Evolutionary conservation across 2,329 filamentous ascomycete species (phyloP).

Genomic region (Aureobasidium musti): DNA sequence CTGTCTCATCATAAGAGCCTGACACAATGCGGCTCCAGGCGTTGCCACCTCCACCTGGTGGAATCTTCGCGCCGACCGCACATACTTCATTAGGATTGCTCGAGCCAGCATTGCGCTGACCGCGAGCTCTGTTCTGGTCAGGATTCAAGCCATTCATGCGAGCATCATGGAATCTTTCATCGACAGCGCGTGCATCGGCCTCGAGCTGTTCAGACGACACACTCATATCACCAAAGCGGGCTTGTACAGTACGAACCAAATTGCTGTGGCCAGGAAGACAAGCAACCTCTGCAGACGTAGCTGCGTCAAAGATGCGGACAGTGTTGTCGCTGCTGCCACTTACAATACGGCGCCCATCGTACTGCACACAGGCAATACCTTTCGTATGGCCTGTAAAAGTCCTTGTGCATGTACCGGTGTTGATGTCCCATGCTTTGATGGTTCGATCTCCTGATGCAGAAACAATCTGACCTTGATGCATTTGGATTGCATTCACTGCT

Average conservation of each 20-base stretch:
- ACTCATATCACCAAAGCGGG: slow-evolving; percentile 85
- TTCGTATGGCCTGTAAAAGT: slow-evolving; percentile 88
- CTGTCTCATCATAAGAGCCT: slow-evolving; percentile 92
- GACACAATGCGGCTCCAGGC: slow-evolving; percentile 94
- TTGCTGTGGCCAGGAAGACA: slow-evolving; percentile 79
- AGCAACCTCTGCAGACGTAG: slow-evolving; percentile 83
- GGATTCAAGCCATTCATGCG: slow-evolving; percentile 50
- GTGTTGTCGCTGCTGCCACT: slow-evolving; percentile 96
- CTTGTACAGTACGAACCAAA: slow-evolving; percentile 91
- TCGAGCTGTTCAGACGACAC: slow-evolving; percentile 75
- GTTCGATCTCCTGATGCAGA: slow-evolving; percentile 92
- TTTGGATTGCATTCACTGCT: slow-evolving; percentile 94
- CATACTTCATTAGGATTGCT: slow-evolving; percentile 73
- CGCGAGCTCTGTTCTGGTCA: slow-evolving; percentile 40
- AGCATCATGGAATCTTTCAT: slow-evolving; percentile 69
- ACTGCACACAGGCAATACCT: slow-evolving; percentile 96
- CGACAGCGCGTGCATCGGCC: slow-evolving; percentile 70
- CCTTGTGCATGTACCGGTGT: slow-evolving; percentile 70
- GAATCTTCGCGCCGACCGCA: slow-evolving; percentile 80
- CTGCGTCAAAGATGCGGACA: slow-evolving; percentile 89
- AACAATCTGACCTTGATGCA: slow-evolving; percentile 81
- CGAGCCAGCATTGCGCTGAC: slow-evolving; percentile 67
- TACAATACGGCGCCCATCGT: slow-evolving; percentile 88
- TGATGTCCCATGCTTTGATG: slow-evolving; percentile 94
- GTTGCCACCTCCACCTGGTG: slow-evolving; percentile 86